Evolutionary conservation across 352 stramenopile species (phyloP), one percentile per base, ranked within the genome.

Genomic region (Phytophthora ohioensis): DNA sequence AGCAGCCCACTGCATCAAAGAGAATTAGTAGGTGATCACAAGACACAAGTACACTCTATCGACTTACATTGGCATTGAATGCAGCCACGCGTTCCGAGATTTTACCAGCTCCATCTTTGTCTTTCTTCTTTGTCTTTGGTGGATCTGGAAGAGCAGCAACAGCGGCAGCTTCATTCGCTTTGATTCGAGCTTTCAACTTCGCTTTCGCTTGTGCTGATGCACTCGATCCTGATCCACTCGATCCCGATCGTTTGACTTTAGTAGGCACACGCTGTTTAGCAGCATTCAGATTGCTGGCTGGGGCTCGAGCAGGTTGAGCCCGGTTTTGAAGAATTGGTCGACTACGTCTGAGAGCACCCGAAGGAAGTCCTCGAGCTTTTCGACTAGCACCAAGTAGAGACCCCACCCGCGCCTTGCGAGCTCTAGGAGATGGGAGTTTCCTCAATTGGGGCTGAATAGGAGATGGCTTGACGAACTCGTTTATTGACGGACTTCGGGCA

Each of bases 21-120:
- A 2, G 0, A 42, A 35, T 71, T 52, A 52, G 39, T 34, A 46
- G 32, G 47, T 27, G 1, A 63, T 11, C 21, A 60, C 31, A 43
- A 47, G 15, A 32, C 5, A 27, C 21, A 27, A 27, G 10, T 56
- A 60, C 6, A 17, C 3, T 41, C 3, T 6, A 41, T 42, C 34
- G 11, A 36, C 57, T 38, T 47, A 87, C 82, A 71, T 89, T 74
- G 21, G 58, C 67, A 48, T 91, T 92, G 68, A 92, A 92, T 12
- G 69, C 78, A n/a, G 79, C 79, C 38, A 88, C 73, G 7, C 83
- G 78, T 38, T 88, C 74, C 15, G 70, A 57, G n/a, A 74, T 54
- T 27, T 41, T 30, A 21, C 46, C 41, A 45, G 34, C 55, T 66
- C 45, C 45, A 34, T 13, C 32, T 34, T 51, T 7, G n/a, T 34